phyloP scores from a whole-genome alignment of 805 yeast genomes.

The Kregervanrija delftensis region DNA sequence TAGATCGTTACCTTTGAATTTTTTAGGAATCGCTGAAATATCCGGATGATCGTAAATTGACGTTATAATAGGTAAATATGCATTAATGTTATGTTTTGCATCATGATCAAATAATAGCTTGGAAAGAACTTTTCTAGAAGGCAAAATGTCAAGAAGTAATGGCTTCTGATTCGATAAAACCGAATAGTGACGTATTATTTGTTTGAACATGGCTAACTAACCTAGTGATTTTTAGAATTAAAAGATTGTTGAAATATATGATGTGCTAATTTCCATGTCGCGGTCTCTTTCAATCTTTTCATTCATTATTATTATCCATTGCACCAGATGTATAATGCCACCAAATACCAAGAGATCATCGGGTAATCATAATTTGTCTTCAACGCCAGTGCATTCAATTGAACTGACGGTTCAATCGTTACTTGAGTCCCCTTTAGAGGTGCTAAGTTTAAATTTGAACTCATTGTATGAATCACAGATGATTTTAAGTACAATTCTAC shows the following conservation, averaged over 20 bases:
- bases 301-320: too few species aligned
- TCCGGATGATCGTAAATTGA: conserved; percentile 36
- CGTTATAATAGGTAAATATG: conserved; percentile 47
- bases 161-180: conserved; percentile 22
- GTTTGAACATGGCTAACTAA: too few species aligned
- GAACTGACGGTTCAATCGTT: conserved; percentile 53
- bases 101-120: conserved; percentile 61
- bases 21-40: conserved; percentile 14
- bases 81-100: conserved; percentile 45
- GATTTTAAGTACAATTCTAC: conserved; percentile 42
- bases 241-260: too few species aligned
- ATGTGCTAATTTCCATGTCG: too few species aligned
- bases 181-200: too few species aligned
- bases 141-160: conserved; percentile 42
- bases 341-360: too few species aligned
- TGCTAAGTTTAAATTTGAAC: conserved; percentile 42
- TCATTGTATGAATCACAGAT: conserved; percentile 51
- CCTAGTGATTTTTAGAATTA: too few species aligned
- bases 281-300: too few species aligned
- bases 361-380: not conserved
- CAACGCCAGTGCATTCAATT: conserved; percentile 44
- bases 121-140: conserved; percentile 51
- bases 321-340: too few species aligned
- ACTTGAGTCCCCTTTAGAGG: conserved; percentile 47
- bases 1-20: conserved; percentile 49